Evolutionary conservation across 73 alveolate species (phyloP).

Genomic region (Paramecium tetraurelia): DNA sequence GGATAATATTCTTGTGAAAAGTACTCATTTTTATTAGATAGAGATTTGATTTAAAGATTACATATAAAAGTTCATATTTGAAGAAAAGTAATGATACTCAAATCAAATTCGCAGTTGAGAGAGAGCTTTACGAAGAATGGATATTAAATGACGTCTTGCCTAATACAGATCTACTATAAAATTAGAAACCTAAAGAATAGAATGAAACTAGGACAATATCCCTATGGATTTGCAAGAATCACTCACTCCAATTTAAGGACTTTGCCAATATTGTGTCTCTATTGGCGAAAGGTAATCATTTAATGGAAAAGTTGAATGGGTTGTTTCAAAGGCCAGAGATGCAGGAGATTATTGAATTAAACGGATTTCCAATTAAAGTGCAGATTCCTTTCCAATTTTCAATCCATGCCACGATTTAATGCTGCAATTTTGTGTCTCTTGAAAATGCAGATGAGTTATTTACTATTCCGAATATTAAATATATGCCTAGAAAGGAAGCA

Average conservation of each 20-base stretch:
- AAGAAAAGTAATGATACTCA: slow-evolving; percentile 39
- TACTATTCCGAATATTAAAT: neutral
- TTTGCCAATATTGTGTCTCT: slow-evolving; percentile 18
- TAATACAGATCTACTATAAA: neutral
- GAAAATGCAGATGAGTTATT: neutral
- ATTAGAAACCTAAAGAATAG: slow-evolving; percentile 14
- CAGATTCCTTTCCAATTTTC: slow-evolving; percentile 36
- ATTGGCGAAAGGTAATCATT: slow-evolving; percentile 15
- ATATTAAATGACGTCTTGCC: neutral
- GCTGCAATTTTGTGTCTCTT: neutral
- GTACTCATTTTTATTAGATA: neutral
- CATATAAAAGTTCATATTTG: neutral
- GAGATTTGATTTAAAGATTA: slow-evolving; percentile 40
- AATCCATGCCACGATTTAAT: slow-evolving; percentile 27
- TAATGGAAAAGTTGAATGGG: neutral
- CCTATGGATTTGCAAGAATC: slow-evolving; percentile 40
- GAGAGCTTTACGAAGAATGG: slow-evolving; percentile 36
- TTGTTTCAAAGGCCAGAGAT: slow-evolving; percentile 15
- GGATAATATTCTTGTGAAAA: slow-evolving; percentile 26
- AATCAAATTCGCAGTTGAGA: slow-evolving; percentile 4
- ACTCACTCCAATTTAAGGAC: neutral
- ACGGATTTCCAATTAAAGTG: slow-evolving; percentile 41
- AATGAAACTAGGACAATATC: slow-evolving; percentile 31
- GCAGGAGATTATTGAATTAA: neutral
- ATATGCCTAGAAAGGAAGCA: neutral